Conservation (phyloP, 2,329 filamentous ascomycete species). For the Ascochyta lentis region DNA sequence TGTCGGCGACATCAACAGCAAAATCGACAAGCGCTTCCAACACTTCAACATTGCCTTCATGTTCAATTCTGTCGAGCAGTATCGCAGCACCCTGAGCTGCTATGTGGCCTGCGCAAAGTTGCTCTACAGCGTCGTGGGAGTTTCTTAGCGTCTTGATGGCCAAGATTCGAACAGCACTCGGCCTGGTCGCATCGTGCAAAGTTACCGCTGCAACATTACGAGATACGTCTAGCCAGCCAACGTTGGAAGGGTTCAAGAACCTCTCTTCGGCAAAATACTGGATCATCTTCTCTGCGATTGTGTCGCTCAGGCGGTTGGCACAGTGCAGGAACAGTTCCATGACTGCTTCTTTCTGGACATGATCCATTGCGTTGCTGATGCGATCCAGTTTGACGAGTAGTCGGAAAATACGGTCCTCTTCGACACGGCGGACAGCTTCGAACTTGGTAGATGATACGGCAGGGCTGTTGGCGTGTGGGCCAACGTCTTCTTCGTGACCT, state of each 20-base stretch:
- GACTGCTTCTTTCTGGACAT: conserved; percentile 70
- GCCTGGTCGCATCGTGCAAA: conserved; percentile 67
- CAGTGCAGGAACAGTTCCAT: conserved; percentile 71
- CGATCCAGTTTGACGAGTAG: conserved; percentile 38
- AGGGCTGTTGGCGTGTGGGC: conserved; percentile 21
- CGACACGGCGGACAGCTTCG: conserved; percentile 22
- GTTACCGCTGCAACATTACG: conserved; percentile 67
- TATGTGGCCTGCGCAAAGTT: conserved; percentile 64
- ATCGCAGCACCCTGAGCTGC: conserved; percentile 66
- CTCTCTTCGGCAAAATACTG: conserved; percentile 72
- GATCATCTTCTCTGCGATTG: conserved; percentile 68
- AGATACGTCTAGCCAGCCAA: conserved; percentile 71
- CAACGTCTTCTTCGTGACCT: conserved; percentile 24
- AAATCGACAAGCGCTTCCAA: conserved; percentile 70
- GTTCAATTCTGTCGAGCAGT: conserved; percentile 66
- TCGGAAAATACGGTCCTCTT: conserved; percentile 35
- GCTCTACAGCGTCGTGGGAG: conserved; percentile 58
- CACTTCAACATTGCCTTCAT: conserved; percentile 70
- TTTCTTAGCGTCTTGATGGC: conserved; percentile 66
- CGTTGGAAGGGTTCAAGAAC: conserved; percentile 74
- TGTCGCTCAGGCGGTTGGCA: conserved; percentile 68
- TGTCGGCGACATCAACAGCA: conserved; percentile 68
- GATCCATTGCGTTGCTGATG: conserved; percentile 52
- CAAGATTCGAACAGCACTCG: conserved; percentile 66
- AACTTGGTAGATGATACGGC: background rate